These are phyloP conservation scores for Trichoderma afroharzianum DNA, from an alignment of 2,329 filamentous ascomycete species.

Conservation along the genomic window DNA sequence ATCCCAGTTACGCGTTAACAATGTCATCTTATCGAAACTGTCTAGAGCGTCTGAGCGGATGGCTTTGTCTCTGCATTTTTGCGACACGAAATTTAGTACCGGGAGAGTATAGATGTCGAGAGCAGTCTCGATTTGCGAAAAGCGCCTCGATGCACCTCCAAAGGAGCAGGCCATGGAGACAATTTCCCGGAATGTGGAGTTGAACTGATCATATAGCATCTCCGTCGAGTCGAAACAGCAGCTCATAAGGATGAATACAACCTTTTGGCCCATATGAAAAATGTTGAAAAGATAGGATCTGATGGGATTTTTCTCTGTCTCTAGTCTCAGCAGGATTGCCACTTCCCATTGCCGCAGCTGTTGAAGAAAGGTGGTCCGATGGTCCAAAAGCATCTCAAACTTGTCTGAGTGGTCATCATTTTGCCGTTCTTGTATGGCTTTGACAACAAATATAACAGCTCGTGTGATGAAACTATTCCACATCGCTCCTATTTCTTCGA, in stretches of 20 bases:
- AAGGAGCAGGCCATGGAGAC: background rate
- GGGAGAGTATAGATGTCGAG: background rate
- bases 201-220: background rate
- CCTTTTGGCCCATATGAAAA: background rate
- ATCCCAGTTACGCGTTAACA: background rate
- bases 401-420: background rate
- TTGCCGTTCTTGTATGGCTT: background rate
- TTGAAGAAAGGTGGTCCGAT: background rate
- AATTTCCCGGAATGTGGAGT: background rate
- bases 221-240: background rate
- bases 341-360: background rate
- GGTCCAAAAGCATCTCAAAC: background rate
- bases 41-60: background rate
- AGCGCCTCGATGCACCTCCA: background rate
- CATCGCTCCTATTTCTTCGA: background rate
- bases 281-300: background rate
- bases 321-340: background rate
- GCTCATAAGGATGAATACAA: background rate
- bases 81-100: background rate
- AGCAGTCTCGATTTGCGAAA: background rate
- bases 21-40: background rate
- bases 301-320: background rate
- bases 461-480: background rate
- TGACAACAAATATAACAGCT: background rate
- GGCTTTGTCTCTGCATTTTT: background rate